phyloP scores from a whole-genome alignment of 257 asterid species.

The Salvia rosmarinus region DNA sequence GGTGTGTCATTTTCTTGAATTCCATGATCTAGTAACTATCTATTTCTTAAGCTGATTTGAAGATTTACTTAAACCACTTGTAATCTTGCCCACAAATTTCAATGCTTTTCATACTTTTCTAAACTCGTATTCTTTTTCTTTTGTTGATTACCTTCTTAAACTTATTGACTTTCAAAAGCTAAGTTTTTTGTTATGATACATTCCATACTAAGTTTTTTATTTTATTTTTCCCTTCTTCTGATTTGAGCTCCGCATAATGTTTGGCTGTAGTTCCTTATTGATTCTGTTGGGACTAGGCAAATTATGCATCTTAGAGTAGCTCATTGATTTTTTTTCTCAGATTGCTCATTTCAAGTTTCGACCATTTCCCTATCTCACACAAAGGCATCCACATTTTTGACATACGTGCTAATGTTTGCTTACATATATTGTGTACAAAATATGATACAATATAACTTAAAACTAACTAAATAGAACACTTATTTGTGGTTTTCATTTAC shows the following conservation, averaged over 20 bases:
- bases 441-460: not conserved
- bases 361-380: not conserved
- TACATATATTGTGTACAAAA: not conserved
- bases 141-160: not conserved
- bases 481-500: not conserved
- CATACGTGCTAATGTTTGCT: not conserved
- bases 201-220: not conserved
- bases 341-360: not conserved
- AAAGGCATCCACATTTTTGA: not conserved
- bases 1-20: conserved; percentile 28
- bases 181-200: not conserved
- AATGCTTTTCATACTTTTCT: not conserved
- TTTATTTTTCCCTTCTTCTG: not conserved
- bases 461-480: not conserved
- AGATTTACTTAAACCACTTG: not conserved
- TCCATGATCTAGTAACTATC: not conserved
- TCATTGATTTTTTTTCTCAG: not conserved
- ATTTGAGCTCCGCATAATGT: not conserved
- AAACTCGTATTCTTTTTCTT: not conserved
- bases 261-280: not conserved
- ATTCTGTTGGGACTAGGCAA: not conserved
- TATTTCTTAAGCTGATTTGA: conserved; percentile 1
- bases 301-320: not conserved
- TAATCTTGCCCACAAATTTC: not conserved
- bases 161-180: not conserved